Conservation (phyloP, 768 basidiomycete species). For the Leucocoprinus birnbaumii region DNA sequence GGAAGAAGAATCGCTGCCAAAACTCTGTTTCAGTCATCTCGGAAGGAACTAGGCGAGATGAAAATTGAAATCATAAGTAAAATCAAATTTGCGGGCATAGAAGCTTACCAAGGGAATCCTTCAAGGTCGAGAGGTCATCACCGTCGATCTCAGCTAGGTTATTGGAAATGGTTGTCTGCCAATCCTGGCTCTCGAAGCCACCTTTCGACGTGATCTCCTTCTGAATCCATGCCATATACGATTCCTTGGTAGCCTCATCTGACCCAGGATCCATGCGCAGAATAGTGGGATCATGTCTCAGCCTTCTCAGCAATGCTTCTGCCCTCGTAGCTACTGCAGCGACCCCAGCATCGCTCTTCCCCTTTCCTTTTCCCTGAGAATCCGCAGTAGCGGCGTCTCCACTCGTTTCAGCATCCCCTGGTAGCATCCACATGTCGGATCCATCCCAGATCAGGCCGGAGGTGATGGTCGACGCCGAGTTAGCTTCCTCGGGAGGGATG, state of each 20-base stretch:
- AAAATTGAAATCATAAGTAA: constrained; percentile 3
- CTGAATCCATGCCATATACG: constrained; percentile 57
- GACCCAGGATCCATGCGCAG: constrained; percentile 72
- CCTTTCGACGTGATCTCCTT: constrained; percentile 49
- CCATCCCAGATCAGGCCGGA: constrained; percentile 76
- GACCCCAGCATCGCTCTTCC: constrained; percentile 32
- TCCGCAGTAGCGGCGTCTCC: constrained; percentile 4
- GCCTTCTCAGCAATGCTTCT: constrained; percentile 68
- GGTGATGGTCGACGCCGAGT: constrained; percentile 18
- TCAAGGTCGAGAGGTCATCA: constrained; percentile 49
- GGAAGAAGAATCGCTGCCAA: constrained; percentile 91
- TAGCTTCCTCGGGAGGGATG: constrained; percentile 70
- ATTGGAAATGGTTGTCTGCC: constrained; percentile 47
- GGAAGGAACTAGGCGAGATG: constrained; percentile 55
- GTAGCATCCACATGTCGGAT: constrained; percentile 82
- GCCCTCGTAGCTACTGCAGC: constrained; percentile 69
- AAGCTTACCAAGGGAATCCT: constrained; percentile 55
- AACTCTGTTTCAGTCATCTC: constrained; percentile 63
- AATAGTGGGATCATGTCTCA: constrained; percentile 74
- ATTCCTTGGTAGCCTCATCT: constrained; percentile 51
- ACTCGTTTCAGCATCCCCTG: constrained; percentile 27
- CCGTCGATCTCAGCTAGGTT: constrained; percentile 50
- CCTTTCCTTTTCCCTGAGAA: constrained; percentile 16
- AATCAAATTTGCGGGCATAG: neutral
- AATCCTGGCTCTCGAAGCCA: constrained; percentile 56